Evolutionary conservation across 257 asterid genomes (phyloP), one percentile per base, ranked within the genome.

Genomic region (Solanum microdontum): DNA sequence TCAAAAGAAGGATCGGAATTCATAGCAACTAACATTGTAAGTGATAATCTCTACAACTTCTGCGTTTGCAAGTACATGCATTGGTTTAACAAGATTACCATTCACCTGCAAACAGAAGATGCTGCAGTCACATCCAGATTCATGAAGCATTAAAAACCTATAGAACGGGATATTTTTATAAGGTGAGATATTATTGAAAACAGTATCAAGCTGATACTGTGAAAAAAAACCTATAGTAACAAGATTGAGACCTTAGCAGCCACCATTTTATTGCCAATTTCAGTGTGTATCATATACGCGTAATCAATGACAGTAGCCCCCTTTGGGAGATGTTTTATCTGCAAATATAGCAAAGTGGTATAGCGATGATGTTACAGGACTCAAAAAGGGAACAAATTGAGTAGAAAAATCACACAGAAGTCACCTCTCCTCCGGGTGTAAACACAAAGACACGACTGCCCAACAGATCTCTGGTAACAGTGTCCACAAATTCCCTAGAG

Each of bases 391-490:
- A 23, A 43, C 13, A 17, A 6, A 76, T 66, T 24, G 30, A 8
- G 13, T 23, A 73, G 33, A 79, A 36, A 83, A 28, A 51, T 77
- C 87, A 45, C 7, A 15, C 55, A 21, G 48, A 58, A 23, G 83
- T 89, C 88, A 92, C 99, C 98, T 96, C 99, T 91, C 99, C 99
- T 89, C 94, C 93, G 7, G 99, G 98, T 48, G 99, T 95, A 91
- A 96, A 96, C 21, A 96, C 98, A 92, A 96, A 96, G 80, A 96
- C 98, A 58, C 98, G 95, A 84, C 98, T 96, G 87, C 99, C 98
- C 45, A 96, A 89, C 80, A 96, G 97, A 93, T 96, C 99, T 92
- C 94, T 91, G 84, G 97, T 96, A 89, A 96, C 90, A 34, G 98
- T 93, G 89, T 96, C 99, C 84, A 96, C 99, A 90, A 96, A 95